phyloP scores from a whole-genome alignment of 495 filamentous ascomycete species.

The Xylaria telfairii region DNA sequence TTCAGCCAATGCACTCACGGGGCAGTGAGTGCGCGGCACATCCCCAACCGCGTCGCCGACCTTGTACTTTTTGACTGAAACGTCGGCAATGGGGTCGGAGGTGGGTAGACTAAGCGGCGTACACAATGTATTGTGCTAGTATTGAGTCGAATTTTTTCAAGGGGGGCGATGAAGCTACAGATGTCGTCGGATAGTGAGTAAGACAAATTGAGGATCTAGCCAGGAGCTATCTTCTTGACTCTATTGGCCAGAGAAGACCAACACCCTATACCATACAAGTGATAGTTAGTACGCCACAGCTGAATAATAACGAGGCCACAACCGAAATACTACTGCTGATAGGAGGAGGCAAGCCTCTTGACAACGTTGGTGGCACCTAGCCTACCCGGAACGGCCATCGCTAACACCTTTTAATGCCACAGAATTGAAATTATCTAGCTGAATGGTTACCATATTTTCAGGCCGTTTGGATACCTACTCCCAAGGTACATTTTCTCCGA shows the following conservation, averaged over 20 bases:
- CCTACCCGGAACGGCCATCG: constrained; percentile 11
- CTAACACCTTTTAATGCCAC: background rate
- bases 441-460: constrained; percentile 22
- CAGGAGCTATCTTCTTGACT: background rate
- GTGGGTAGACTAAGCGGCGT: background rate
- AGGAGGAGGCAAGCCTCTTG: constrained; percentile 35
- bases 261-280: constrained; percentile 26
- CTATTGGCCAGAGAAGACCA: constrained; percentile 4
- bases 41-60: constrained; percentile 11
- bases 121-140: constrained; percentile 1
- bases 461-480: background rate
- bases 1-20: constrained; percentile 8
- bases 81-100: background rate
- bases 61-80: constrained; percentile 12
- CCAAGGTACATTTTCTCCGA: constrained; percentile 1
- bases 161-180: background rate
- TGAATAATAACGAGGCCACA: constrained; percentile 42
- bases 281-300: constrained; percentile 49
- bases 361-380: background rate
- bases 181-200: constrained; percentile 5
- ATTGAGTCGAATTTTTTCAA: background rate
- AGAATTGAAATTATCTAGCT: constrained; percentile 20
- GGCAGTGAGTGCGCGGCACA: background rate
- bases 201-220: background rate
- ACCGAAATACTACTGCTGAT: constrained; percentile 25